Base-by-base conservation (phyloP, 2,329 filamentous ascomycete genomes). In the Pseudocercospora fijiensis region DNA sequence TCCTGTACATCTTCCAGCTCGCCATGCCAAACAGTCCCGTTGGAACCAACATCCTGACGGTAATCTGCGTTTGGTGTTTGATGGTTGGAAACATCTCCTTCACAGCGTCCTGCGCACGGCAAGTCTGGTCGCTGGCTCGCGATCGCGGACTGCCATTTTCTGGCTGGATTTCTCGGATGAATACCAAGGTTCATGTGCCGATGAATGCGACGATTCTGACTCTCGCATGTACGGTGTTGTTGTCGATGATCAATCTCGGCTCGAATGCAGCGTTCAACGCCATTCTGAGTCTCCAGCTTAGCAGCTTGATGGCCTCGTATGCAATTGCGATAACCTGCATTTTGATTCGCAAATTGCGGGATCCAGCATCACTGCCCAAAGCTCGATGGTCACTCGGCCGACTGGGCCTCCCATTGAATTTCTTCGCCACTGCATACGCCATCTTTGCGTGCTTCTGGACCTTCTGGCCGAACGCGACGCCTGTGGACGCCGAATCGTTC, bases 301-400 rank as follows among this genome's bases (percentile, higher is more conserved):
- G 64, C 9, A 61, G 64, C 16, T 58, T 68, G 20, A 68, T 68
- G 66, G 65, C 65, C 26, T 69, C 69, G 13, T 70, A 71, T 41
- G 56, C 63, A 24, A 64, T 71, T 47, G 60, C 60, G 16, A 72
- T 70, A 49, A 65, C 66, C 24, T 71, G 68, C 56, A 51, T 68
- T 4, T 60, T 69, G 9, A 51, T 68, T 16, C 62, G 65, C 28
- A 69, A 69, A 28, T 49, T 70, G 8, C 49, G 61, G 1, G 59
- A 67, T 24, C 63, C 66, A 47, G 63, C 57, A 24, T 66, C 70
- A 6, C 52, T 72, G 26, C 70, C 70, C 7, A 60, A 57, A 24
- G 68, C 67, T 11, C 60, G 68, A 51, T 72, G 69, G 67, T 70
- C 65, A 1, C 63, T 73, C 6, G 71, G 66, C 3, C 61, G 51